Base-by-base conservation (phyloP, 1,284 basidiomycete genomes). In the Macrocybe sp. region DNA sequence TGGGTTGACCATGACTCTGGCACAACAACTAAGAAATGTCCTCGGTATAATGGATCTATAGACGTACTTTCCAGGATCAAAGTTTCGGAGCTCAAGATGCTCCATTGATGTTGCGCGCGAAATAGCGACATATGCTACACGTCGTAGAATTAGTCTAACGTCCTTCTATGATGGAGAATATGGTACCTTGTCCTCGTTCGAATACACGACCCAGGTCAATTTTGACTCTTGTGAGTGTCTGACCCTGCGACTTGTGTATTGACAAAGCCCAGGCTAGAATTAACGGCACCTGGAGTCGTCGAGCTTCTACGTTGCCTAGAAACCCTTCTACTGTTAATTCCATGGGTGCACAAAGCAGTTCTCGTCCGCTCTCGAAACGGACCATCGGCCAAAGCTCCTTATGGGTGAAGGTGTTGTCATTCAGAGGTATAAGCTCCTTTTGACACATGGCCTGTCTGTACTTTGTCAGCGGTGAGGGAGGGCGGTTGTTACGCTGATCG, bases 31-130 rank as follows among this genome's bases (percentile, higher is more conserved):
- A 22, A 22, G 22, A 22, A 22, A 22, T 4, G 22, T 22, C 22
- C 22, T 22, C 22, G 22, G 22, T 22, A 22, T 22, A 22, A 22
- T 22, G 22, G 22, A 22, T 22, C 22, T 22, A 22, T 32, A 7
- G 29, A 49, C 74, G 65, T 56, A 89, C 91, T 85, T 92, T 41
- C 68, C 72, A 0, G 82, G 72, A 54, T 83, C 73, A 64, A 97
- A 97, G 47, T 85, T 83, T n/a, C 81, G 64, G 4, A 97, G 83
- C 62, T 97, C 85, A 28, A 97, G 70, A 0, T 89, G 83, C 9
- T 87, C 82, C 57, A 96, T 75, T 2, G 78, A 84, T 0, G 88
- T 96, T 5, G 93, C 94, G 52, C 94, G 83, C 11, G 92, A 94
- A 8, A 97, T 74, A 0, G 94, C 94, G 39, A 96, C 93, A 63